Conservation (phyloP, 177 flowering plant species). For the Vitis hybrid region DNA sequence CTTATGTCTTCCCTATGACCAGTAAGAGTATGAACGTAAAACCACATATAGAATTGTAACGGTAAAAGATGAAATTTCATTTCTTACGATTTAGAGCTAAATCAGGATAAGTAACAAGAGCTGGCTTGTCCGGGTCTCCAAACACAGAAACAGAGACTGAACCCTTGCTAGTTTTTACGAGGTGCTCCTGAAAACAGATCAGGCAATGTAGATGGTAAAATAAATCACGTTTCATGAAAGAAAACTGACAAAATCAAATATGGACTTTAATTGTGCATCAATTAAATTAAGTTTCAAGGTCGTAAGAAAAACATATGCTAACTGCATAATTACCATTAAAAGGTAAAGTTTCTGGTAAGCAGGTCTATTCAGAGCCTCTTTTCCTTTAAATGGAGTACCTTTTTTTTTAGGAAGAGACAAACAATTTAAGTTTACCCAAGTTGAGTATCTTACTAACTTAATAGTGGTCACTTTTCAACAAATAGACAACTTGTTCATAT, state of each 20-base stretch:
- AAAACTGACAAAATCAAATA: not conserved
- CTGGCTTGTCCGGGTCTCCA: conserved; percentile 56
- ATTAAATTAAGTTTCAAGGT: not conserved
- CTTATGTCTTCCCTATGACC: too few species aligned
- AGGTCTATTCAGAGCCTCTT: not conserved
- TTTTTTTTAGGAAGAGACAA: not conserved
- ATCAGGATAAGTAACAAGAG: conserved; percentile 48
- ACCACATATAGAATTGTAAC: too few species aligned
- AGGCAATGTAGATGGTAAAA: not conserved
- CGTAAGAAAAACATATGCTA: not conserved
- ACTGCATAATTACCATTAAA: not conserved
- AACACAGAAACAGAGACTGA: conserved; percentile 33
- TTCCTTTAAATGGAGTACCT: not conserved
- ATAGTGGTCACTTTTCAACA: conserved; percentile 5
- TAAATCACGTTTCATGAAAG: not conserved
- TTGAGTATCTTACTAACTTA: conserved; percentile 5
- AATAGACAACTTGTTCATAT: not conserved
- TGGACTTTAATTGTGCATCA: not conserved
- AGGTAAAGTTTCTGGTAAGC: not conserved
- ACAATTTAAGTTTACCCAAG: conserved; percentile 8
- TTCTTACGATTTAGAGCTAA: conserved; percentile 42
- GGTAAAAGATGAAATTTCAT: not conserved
- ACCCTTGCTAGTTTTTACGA: conserved; percentile 32
- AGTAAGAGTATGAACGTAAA: too few species aligned
- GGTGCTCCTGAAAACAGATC: conserved; percentile 33